A percentile compares a stretch with the other conserved stretches of the same genome.
phyloP scores from a whole-genome alignment of 139 green algal genomes.

The Chlamydomonas sphaeroides region DNA sequence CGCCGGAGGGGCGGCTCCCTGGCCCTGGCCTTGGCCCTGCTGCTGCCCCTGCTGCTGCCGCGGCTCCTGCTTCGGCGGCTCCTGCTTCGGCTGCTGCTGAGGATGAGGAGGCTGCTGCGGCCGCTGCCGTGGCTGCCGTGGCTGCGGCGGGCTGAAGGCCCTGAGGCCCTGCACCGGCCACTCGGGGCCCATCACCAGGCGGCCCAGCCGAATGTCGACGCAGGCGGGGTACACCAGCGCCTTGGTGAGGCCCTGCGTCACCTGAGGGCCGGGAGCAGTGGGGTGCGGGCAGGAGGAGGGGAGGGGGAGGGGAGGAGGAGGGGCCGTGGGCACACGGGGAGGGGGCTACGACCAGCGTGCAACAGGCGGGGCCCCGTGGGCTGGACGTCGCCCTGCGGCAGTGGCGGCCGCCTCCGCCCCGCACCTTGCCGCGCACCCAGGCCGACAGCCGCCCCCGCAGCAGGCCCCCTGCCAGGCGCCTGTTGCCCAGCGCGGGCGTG shows the following conservation, averaged over 20 bases:
- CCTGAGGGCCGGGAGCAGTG: background rate
- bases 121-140: no score
- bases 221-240: constrained; percentile 39
- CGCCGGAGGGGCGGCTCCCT: background rate
- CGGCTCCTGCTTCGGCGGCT: no score
- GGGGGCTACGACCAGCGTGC: background rate
- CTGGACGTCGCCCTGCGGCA: no score
- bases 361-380: no score
- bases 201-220: constrained; percentile 31
- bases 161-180: background rate
- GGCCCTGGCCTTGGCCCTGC: no score
- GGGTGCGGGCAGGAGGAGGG: background rate
- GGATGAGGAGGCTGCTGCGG: no score
- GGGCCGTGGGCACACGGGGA: background rate
- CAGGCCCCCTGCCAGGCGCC: constrained; percentile 22
- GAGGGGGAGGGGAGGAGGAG: background rate
- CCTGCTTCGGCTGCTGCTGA: no score
- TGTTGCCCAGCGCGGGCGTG: constrained; percentile 32
- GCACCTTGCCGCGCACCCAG: constrained; percentile 13
- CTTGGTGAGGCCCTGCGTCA: constrained; percentile 7
- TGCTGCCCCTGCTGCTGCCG: no score
- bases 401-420: background rate
- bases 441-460: constrained; percentile 9
- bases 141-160: background rate
- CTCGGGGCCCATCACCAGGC: constrained; percentile 11